Evolutionary conservation across 179 eudicot species (phyloP), one percentile per base, ranked within the genome.

Genomic region (Actinidia chinensis): DNA sequence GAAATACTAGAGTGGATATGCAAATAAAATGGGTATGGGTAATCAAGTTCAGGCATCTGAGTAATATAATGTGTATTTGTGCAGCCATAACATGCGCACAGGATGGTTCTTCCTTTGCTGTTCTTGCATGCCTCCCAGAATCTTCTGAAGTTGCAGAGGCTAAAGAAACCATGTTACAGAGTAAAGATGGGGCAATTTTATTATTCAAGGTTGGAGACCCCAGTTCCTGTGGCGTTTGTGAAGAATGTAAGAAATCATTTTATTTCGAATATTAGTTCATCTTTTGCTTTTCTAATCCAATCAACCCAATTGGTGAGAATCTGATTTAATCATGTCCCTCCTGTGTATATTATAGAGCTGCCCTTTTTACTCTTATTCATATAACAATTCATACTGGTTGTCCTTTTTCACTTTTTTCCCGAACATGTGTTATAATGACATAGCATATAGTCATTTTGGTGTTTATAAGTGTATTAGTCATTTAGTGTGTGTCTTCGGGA

Each of bases 201-300:
- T 61, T 95, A 61, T 95, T 95, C 85, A 87, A 87, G 78, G 87
- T 79, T 67, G 83, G 74, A 71, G 79, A 84, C 61, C n/a, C 93
- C 95, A 20, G 88, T 90, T 68, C 98, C 98, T 75, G 83, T 86
- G 48, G 88, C 89, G 98, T 86, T 85, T 79, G 98, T 89, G 54
- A 86, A 79, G 73, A 89, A 95, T 95, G 98, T 92, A 89, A 50
- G 70, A 42, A 60, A 12, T 65, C 56, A 33, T 73, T 63, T 61
- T 33, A 50, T 55, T 61, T 33, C 28, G 50, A 18, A 20, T 23
- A 28, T 12, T 40, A 33, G 36, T 28, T 51, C 75, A n/a, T 20
- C 13, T 10, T 8, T 56, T 73, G 40, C 65, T 42, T n/a, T 52
- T 20, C 51, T 20, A 43, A 33, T 74, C 67, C 67, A 15, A 58